These are phyloP conservation scores for Bacterosira constricta DNA, from an alignment of 108 stramenopile genomes.

Conservation along the genomic window DNA sequence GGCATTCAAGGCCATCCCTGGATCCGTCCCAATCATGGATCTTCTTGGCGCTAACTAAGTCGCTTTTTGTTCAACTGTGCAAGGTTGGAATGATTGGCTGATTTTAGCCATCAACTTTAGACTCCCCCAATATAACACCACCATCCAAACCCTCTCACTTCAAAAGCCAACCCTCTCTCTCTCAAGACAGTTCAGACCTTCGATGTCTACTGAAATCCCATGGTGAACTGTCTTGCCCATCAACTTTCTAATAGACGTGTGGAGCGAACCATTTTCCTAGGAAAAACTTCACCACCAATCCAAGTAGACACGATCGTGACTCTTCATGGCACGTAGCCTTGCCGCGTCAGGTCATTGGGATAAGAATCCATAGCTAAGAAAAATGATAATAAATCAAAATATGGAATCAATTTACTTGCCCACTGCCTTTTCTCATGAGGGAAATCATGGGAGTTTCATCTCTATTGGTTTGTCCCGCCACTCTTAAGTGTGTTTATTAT, in stretches of 20 bases:
- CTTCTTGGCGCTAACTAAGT: slow-evolving; percentile 75
- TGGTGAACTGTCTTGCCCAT: neutral
- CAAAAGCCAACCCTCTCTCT: too few relatives aligned
- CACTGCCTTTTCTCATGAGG: too few relatives aligned
- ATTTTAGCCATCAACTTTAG: neutral
- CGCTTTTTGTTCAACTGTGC: too few relatives aligned
- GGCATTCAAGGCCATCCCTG: slow-evolving; percentile 81
- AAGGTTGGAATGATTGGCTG: slow-evolving; percentile 4
- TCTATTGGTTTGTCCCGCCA: too few relatives aligned
- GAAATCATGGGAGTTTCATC: too few relatives aligned
- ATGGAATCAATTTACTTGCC: slow-evolving; percentile 5
- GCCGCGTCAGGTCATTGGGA: slow-evolving; percentile 9
- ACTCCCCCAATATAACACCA: neutral
- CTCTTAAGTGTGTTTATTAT: too few relatives aligned
- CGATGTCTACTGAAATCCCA: neutral
- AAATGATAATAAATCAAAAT: slow-evolving; percentile 17
- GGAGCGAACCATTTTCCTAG: neutral
- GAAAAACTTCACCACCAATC: slow-evolving; percentile 1
- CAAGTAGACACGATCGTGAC: neutral
- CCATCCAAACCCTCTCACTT: too few relatives aligned
- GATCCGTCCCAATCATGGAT: slow-evolving; percentile 91
- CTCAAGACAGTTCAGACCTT: neutral
- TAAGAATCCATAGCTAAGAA: slow-evolving; percentile 20
- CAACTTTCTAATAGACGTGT: neutral
- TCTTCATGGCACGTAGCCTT: neutral